Base-by-base conservation (phyloP, 768 basidiomycete genomes). In the Termitomyces sp. region DNA sequence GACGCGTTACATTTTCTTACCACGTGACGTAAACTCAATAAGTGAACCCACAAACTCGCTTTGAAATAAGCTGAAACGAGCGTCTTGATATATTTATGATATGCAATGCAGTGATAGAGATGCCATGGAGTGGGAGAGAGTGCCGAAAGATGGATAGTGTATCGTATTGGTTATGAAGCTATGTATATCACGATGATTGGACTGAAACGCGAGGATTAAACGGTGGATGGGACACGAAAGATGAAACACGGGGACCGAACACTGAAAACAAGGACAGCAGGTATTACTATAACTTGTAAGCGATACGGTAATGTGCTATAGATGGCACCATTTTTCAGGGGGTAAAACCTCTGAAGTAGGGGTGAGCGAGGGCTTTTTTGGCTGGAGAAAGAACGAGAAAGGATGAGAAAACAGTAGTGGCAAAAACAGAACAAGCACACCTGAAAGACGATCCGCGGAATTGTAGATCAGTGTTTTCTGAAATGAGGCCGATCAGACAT, bases 381-480 rank as follows among this genome's bases (percentile, higher is more conserved):
- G 79, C 85, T 86, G 43, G 8, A 43, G 60, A 66, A 61, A 77
- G 79, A 70, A 10, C 78, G 75, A 64, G 82, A 79, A 31, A 71
- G 61, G 6, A 82, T 71, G 4, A 76, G 24, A 41, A 22, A 27
- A 26, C 9, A 31, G 50, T 43, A 46, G 2, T 32, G 31, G 34
- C 34, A 31, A 34, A 20, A 24, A 26, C 6, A n/a, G 29, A n/a
- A 37, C 29, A 44, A 14, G 68, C 84, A 61, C 67, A 92, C 93
- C 93, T 50, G 94, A 97, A 68, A 98, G 94, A 46, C 94, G 88
- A 67, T 89, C 89, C 26, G 93, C 86, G 0, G 92, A 90, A 70
- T 98, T 94, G 69, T 94, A 98, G 5, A 85, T 85, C 61, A 97
- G 71, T 26, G 85, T 87, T 62, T 78, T 77, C 83, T 90, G 5